Evolutionary conservation across 2,329 filamentous ascomycete species (phyloP), one percentile per base, ranked within the genome.

Genomic region (Aureobasidium pullulans): DNA sequence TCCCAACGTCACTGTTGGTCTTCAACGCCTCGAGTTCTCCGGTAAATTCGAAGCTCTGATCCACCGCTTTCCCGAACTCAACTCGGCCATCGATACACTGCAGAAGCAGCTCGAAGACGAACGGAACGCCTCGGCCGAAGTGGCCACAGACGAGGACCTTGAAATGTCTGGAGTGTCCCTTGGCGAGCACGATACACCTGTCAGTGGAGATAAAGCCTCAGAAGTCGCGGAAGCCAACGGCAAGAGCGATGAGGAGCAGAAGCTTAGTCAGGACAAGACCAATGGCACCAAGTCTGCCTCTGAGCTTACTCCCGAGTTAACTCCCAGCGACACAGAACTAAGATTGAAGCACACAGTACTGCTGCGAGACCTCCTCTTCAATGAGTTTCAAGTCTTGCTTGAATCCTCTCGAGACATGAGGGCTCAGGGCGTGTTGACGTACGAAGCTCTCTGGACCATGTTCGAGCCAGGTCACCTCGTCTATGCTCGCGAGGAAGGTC

Each of bases 1-100:
- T 60, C 81, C 82, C 0, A 84, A 84, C 1, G 75, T 88, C 32
- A 81, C 82, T 2, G 79, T 81, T 36, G 77, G 76, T 10, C 73
- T 88, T 29, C 77, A 83, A n/a, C 77, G 82, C 1, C 74, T 88
- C 1, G 81, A 82, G 59, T 87, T 89, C 62, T 69, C 72, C 7
- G 79, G 79, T 0, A 83, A 83, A 0, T 88, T 88, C 62, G 74
- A 81, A 64, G 81, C 83, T 0, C 82, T 89, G 50, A 81, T 88
- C 42, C 84, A 89, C 69, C 79, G 85, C 34, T 89, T 85, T 84
- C 72, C 68, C 0, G 69, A 73, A 42, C 64, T 76, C 9, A 63
- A 76, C 1, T 66, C 73, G 6, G 76, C 85, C 1, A 68, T 71
- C 28, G 57, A 61, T 13, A 57, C 62, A n/a, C 60, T 71, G 15